Base-by-base conservation (phyloP, 1,284 basidiomycete species). In the Tylopilus sp. region DNA sequence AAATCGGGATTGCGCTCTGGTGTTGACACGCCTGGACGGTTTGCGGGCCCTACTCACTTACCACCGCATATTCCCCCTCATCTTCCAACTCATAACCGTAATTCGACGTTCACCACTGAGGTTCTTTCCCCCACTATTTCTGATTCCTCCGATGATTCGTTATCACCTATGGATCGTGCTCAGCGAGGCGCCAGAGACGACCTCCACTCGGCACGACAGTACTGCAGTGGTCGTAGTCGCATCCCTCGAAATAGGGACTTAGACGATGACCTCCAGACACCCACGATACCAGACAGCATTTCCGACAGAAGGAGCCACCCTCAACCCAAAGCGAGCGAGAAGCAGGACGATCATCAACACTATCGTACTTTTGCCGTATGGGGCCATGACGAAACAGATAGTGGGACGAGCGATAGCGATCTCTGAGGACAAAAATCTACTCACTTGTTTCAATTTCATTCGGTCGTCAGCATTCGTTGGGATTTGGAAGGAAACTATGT, bases 351-450 rank as follows among this genome's bases (percentile, higher is more conserved):
- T 33, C 77, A 82, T 57, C 81, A 82, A 57, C 83, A 84, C 52
- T 85, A 83, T 57, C 81, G 89, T 36, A 91, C 92, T 49, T 94
- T 95, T 72, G 91, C 92, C 61, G 93, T 93, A 24, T 93, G 89
- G 88, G 94, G 93, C 2, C 91, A 93, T 57, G 95, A 96, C 75
- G 95, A 96, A 78, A 95, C 92, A 63, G 95, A 95, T 72, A 93
- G 91, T 73, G 91, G 90, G 71, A 84, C 91, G 24, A 94, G 92
- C 68, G 92, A 93, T 72, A 90, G 85, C 66, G 91, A 93, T 54
- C 69, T 41, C 39, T 79, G 64, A 77, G 10, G 33, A 36, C 52
- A 16, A 15, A 16, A 19, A 9, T 38, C 22, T 52, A 18, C 24
- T 33, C 32, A 26, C 39, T 26, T 19, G 33, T 57, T 66, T 65